Evolutionary conservation across 306 rosid species (phyloP), one percentile per base, ranked within the genome.

Genomic region (Begonia fuchsioides): DNA sequence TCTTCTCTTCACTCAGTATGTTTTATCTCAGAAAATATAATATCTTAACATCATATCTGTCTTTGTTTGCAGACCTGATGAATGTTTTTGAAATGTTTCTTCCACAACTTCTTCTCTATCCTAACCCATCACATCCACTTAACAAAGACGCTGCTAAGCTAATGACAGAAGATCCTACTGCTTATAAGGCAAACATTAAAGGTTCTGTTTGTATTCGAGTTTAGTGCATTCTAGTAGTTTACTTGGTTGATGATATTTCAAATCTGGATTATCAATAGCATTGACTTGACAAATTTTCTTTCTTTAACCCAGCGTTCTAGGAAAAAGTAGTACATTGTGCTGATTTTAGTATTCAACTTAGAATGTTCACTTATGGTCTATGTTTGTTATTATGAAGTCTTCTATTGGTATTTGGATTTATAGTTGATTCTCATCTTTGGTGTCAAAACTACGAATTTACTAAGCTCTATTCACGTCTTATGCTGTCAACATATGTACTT

Each of bases 71-170:
- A 87, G 94, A 85, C 76, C 93, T 87, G 65, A 79, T 80, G 50
- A 85, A 81, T 57, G 82, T 86, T 58, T 78, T 87, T 11, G 94
- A 80, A 60, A 81, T 76, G 65, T 87, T 87, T 72, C 88, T 87
- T 72, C 94, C 96, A 8, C 94, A 87, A 72, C 93, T 87, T 54
- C 94, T 87, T 54, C 65, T 83, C 57, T 87, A 87, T 63, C 96
- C 96, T 54, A 87, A 87, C 59, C 78, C 94, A 61, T 69, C 86
- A 13, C 88, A 83, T 60, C 96, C 96, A 45, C 59, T 83, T 72
- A 87, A 87, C 49, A 73, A 77, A 54, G 94, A 83, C 54, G 96
- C 94, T 58, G 96, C 94, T 66, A 87, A 87, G 32, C 51, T 87
- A 57, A 76, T 87, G 94, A 78, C 80, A 83, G 72, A 68, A 19